Percentiles rank a stretch among this genome's conserved stretches.
phyloP scores from a whole-genome alignment of 2,329 filamentous ascomycete genomes.

The Aspergillus bombycis region DNA sequence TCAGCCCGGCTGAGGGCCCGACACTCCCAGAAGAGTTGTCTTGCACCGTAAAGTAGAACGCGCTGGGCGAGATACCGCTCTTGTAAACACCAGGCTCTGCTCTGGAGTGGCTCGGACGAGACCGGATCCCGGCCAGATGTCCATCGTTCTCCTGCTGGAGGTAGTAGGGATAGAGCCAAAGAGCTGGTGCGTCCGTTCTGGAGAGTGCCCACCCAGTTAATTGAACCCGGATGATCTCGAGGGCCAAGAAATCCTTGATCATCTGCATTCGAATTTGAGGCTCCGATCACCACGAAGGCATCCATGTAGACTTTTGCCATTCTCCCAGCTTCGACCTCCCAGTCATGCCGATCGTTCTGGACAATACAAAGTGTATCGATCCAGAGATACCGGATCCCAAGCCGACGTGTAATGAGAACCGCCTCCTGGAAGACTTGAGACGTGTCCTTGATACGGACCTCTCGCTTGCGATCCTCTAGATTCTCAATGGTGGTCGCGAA shows the following conservation, averaged over 20 bases:
- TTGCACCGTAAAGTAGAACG: not conserved
- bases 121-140: not conserved
- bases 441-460: not conserved
- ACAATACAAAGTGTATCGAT: not conserved
- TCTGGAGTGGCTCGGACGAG: not conserved
- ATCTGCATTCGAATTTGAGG: not conserved
- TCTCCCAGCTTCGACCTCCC: not conserved
- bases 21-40: not conserved
- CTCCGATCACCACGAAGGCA: not conserved
- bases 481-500: not conserved
- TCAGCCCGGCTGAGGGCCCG: not conserved
- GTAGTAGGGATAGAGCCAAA: not conserved
- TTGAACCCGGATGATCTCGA: not conserved
- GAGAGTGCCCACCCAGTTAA: not conserved
- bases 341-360: not conserved
- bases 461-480: not conserved
- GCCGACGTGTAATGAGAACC: not conserved
- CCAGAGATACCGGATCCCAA: not conserved
- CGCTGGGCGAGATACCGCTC: not conserved
- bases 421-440: not conserved
- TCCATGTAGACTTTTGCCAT: not conserved
- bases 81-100: not conserved
- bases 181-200: not conserved
- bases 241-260: not conserved
- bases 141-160: not conserved